Percentiles rank a stretch among this genome's conserved stretches.
phyloP scores from a whole-genome alignment of 306 rosid genomes.

The Quercus alba region DNA sequence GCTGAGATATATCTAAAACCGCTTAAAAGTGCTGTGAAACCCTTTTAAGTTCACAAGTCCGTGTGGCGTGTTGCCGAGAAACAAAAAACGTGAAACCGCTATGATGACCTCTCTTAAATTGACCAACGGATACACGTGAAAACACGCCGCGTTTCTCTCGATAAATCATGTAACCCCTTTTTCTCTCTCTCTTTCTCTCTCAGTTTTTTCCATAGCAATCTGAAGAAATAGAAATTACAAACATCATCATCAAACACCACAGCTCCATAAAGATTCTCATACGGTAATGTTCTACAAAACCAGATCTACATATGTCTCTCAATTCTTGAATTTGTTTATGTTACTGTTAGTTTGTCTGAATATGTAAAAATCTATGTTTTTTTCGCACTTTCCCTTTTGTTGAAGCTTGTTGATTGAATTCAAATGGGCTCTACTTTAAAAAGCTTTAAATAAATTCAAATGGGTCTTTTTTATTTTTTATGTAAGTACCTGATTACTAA shows the following conservation, averaged over 20 bases:
- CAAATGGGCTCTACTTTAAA: background rate
- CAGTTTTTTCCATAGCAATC: background rate
- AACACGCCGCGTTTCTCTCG: background rate
- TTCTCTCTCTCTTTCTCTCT: background rate
- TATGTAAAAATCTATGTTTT: background rate
- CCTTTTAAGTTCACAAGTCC: background rate
- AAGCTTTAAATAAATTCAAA: background rate
- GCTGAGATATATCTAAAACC: background rate
- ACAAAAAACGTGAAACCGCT: too few relatives aligned
- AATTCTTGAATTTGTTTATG: background rate
- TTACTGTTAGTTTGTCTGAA: background rate
- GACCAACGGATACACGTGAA: background rate
- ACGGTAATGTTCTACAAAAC: background rate
- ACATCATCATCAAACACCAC: background rate
- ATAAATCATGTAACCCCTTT: background rate
- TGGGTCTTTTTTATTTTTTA: too few relatives aligned
- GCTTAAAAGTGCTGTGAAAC: background rate
- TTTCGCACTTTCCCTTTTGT: background rate
- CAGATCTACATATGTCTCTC: background rate
- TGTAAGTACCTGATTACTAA: too few relatives aligned
- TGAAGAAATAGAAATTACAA: background rate
- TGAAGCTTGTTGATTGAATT: background rate
- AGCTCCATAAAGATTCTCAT: background rate
- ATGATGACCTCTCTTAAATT: too few relatives aligned
- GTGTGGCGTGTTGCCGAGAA: background rate